Conservation (phyloP, 2,329 filamentous ascomycete species). For the Xylariomycetidae sp. region DNA sequence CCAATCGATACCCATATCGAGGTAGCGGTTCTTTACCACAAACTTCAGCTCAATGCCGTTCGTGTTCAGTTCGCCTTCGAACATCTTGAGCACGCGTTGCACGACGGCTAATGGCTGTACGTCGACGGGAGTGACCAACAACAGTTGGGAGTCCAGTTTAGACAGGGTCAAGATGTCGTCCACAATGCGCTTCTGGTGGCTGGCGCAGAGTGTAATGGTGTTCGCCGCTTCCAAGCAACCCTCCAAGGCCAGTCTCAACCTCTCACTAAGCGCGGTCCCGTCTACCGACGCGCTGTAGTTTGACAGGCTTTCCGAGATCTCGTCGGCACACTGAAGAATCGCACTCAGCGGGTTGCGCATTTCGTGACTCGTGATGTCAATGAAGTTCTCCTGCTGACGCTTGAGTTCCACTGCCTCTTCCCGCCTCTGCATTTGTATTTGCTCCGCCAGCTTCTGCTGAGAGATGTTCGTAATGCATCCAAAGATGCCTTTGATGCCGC, state of each 20-base stretch:
- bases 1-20: slow-evolving; percentile 60
- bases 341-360: slow-evolving; percentile 73
- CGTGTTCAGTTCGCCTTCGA: slow-evolving; percentile 66
- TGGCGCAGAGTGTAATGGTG: slow-evolving; percentile 73
- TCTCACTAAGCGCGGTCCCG: slow-evolving; percentile 38
- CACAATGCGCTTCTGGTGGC: slow-evolving; percentile 69
- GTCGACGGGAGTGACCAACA: slow-evolving; percentile 65
- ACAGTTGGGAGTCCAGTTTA: slow-evolving; percentile 64
- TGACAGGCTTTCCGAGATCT: slow-evolving; percentile 52
- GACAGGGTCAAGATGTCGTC: slow-evolving; percentile 62
- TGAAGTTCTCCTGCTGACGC: slow-evolving; percentile 64
- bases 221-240: slow-evolving; percentile 68
- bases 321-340: slow-evolving; percentile 70
- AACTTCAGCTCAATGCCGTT: slow-evolving; percentile 69
- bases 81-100: slow-evolving; percentile 68
- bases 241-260: slow-evolving; percentile 37
- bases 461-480: slow-evolving; percentile 82
- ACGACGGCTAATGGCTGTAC: slow-evolving; percentile 64
- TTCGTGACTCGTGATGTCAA: slow-evolving; percentile 69
- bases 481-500: slow-evolving; percentile 66
- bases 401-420: slow-evolving; percentile 79
- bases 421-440: slow-evolving; percentile 68
- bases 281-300: slow-evolving; percentile 31
- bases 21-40: slow-evolving; percentile 61
- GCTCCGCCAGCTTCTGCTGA: slow-evolving; percentile 78